These are phyloP conservation scores for Cudoniella acicularis DNA, from an alignment of 495 filamentous ascomycete species.

Conservation along the genomic window DNA sequence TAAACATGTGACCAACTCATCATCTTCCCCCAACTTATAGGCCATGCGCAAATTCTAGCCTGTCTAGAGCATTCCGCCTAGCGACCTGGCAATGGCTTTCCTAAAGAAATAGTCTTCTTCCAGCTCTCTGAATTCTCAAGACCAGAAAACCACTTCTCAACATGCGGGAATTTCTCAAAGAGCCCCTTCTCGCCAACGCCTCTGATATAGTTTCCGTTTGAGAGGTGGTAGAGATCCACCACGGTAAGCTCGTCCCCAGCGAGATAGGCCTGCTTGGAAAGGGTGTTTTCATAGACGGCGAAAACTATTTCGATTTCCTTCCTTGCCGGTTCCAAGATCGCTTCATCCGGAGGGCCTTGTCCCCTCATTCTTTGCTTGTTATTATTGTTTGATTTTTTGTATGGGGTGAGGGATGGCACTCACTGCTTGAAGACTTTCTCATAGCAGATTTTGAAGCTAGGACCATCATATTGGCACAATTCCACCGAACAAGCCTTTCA, in stretches of 20 bases:
- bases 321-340: constrained; percentile 8
- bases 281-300: constrained; percentile 23
- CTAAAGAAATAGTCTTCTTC: too few relatives aligned
- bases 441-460: too few relatives aligned
- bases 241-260: constrained; percentile 29
- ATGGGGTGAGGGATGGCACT: not conserved
- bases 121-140: constrained; percentile 19
- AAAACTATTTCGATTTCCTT: constrained; percentile 15
- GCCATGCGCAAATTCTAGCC: too few relatives aligned
- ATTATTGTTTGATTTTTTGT: not conserved
- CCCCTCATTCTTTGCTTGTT: constrained; percentile 12
- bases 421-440: constrained; percentile 23
- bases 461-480: constrained; percentile 18
- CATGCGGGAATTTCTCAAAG: constrained; percentile 18
- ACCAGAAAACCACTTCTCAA: constrained; percentile 15
- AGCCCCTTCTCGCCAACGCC: not conserved
- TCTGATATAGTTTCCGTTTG: constrained; percentile 7
- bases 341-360: constrained; percentile 20
- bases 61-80: too few relatives aligned
- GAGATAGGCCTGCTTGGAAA: constrained; percentile 29
- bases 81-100: too few relatives aligned
- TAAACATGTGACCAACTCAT: too few relatives aligned
- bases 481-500: constrained; percentile 23
- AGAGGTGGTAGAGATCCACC: constrained; percentile 28
- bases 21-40: too few relatives aligned